Conservation (phyloP, 164 flowering plant genomes). For the Protea cynaroides region DNA sequence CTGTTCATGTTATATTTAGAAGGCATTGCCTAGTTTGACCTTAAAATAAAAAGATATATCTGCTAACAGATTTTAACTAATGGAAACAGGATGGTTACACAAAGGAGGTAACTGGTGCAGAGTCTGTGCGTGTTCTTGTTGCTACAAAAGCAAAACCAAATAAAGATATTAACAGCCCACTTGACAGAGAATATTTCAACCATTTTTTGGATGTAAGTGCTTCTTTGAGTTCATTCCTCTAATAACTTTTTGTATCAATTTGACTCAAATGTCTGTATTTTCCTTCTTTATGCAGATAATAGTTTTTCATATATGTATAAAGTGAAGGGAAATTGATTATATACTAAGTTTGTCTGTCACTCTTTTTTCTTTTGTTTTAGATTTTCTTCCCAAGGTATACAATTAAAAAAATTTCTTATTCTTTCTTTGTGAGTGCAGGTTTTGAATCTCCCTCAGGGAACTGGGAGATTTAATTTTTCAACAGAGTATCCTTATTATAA, state of each 20-base stretch:
- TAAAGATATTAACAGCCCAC: conserved; percentile 35
- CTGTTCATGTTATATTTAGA: not conserved
- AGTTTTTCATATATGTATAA: not conserved
- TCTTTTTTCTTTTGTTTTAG: not conserved
- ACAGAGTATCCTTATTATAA: conserved; percentile 68
- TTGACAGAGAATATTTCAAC: conserved; percentile 55
- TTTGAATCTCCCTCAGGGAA: conserved; percentile 46
- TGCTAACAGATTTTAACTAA: conserved; percentile 4
- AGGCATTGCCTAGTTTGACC: not conserved
- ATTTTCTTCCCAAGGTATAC: not conserved
- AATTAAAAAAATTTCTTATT: not conserved
- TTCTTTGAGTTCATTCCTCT: not conserved
- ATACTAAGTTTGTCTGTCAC: no score
- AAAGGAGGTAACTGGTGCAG: conserved; percentile 51
- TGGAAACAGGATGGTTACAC: conserved; percentile 85
- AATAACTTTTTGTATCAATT: not conserved
- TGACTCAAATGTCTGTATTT: not conserved
- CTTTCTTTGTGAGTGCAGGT: conserved; percentile 37
- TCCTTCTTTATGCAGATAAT: no score
- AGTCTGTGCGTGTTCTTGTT: conserved; percentile 62
- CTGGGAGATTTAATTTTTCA: conserved; percentile 74
- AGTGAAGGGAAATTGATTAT: no score
- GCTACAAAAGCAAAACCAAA: conserved; percentile 81
- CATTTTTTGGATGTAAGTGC: conserved; percentile 76
- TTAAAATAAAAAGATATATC: not conserved